phyloP scores from a whole-genome alignment of 2,329 filamentous ascomycete genomes.

The Diaporthe velutina region DNA sequence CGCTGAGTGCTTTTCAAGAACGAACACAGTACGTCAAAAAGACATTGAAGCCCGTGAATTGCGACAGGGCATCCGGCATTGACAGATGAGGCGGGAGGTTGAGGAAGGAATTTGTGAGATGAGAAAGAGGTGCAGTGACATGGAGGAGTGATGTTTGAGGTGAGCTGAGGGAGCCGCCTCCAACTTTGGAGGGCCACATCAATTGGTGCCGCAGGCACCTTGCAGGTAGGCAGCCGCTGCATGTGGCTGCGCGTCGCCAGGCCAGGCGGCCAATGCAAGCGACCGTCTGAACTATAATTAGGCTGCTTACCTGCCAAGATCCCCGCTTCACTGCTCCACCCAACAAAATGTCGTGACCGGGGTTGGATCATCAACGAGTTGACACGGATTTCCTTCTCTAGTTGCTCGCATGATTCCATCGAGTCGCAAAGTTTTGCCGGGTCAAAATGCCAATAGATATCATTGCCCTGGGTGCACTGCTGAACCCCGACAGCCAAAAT shows the following conservation, averaged over 20 bases:
- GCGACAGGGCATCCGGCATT: too few species aligned
- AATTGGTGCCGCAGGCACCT: not conserved
- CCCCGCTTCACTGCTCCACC: not conserved
- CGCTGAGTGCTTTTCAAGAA: too few species aligned
- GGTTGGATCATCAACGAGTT: not conserved
- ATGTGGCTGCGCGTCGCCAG: not conserved
- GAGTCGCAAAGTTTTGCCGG: not conserved
- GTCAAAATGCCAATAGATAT: not conserved
- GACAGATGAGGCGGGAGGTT: too few species aligned
- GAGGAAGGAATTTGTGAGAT: too few species aligned
- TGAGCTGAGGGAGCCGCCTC: not conserved
- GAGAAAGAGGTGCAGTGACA: too few species aligned
- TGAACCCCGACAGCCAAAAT: not conserved
- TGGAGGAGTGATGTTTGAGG: too few species aligned
- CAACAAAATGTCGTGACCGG: not conserved
- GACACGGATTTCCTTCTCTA: not conserved
- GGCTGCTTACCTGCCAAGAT: not conserved
- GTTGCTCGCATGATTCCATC: accelerated
- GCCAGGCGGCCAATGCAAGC: not conserved
- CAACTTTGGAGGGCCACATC: too few species aligned
- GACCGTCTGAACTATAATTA: too few species aligned
- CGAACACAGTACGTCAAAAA: too few species aligned
- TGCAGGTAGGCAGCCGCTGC: not conserved
- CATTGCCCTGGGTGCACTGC: not conserved
- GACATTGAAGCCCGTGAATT: too few species aligned